A percentile compares a stretch with the other conserved stretches of the same genome.
Evolutionary conservation across 768 basidiomycete species (phyloP).

Genomic region (Coprinellus aureogranulatus): DNA sequence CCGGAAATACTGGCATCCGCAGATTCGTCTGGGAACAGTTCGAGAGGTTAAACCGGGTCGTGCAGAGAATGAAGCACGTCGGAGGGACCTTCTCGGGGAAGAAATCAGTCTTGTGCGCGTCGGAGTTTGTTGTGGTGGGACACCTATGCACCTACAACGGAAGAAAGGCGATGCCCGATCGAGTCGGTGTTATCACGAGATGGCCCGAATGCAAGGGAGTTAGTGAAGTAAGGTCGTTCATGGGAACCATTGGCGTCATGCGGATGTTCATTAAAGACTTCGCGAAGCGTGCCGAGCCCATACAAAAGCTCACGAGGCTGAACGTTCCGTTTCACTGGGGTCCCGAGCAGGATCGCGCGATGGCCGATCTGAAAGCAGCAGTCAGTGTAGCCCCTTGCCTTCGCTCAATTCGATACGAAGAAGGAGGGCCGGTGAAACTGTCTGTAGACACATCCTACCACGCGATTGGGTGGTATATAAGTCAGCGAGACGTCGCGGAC

Average conservation of each 20-base stretch:
- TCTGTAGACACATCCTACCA: slow-evolving; percentile 36
- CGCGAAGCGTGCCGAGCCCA: slow-evolving; percentile 14
- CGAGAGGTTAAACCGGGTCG: no score
- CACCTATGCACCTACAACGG: slow-evolving; percentile 35
- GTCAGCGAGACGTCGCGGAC: slow-evolving; percentile 22
- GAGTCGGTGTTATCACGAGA: slow-evolving; percentile 23
- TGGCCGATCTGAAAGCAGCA: not conserved
- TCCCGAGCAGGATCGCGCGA: not conserved
- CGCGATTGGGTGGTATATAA: slow-evolving; percentile 32
- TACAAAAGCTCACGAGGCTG: slow-evolving; percentile 17
- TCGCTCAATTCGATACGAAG: slow-evolving; percentile 30
- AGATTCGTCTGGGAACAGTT: no score
- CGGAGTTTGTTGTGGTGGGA: slow-evolving; percentile 15
- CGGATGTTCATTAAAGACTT: slow-evolving; percentile 29
- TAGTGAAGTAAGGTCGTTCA: slow-evolving; percentile 21
- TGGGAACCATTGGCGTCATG: slow-evolving; percentile 25
- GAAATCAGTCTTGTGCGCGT: not conserved
- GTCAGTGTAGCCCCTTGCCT: slow-evolving; percentile 23
- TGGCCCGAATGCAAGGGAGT: slow-evolving; percentile 23
- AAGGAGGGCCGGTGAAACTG: slow-evolving; percentile 24
- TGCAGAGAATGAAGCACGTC: no score
- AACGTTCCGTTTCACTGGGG: slow-evolving; percentile 11
- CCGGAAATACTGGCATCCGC: no score
- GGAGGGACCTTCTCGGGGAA: no score
- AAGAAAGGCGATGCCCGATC: slow-evolving; percentile 18